These are phyloP conservation scores for Haberlea rhodopensis DNA, from an alignment of 257 asterid species.

Conservation along the genomic window DNA sequence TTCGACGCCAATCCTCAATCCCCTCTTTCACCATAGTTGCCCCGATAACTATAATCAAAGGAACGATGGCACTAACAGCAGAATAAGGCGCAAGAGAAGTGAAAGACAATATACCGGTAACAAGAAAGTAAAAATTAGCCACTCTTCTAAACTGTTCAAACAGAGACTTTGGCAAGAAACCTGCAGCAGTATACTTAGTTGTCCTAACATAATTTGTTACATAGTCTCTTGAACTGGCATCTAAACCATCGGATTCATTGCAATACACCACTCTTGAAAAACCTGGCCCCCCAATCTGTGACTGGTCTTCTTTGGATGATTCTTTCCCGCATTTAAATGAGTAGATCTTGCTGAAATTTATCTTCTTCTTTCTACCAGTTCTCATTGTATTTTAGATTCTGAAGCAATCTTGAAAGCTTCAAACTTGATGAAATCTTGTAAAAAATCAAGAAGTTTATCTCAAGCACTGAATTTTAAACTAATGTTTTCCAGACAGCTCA, in stretches of 20 bases:
- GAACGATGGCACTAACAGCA: slow-evolving; percentile 68
- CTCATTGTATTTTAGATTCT: slow-evolving; percentile 26
- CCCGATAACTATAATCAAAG: slow-evolving; percentile 63
- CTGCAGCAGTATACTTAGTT: slow-evolving; percentile 74
- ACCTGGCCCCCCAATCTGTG: slow-evolving; percentile 85
- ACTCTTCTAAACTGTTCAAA: slow-evolving; percentile 97
- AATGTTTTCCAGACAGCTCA: slow-evolving; percentile 21
- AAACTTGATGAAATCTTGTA: neutral
- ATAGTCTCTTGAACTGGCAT: slow-evolving; percentile 43
- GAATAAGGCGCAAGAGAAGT: slow-evolving; percentile 69
- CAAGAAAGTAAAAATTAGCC: slow-evolving; percentile 85
- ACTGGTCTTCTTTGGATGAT: slow-evolving; percentile 49
- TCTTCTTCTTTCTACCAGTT: slow-evolving; percentile 48
- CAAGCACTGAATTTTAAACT: slow-evolving; percentile 9
- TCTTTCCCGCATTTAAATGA: slow-evolving; percentile 63
- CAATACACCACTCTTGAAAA: slow-evolving; percentile 79
- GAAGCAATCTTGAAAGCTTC: neutral
- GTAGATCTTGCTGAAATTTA: slow-evolving; percentile 77
- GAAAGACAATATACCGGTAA: slow-evolving; percentile 66
- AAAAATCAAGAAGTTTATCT: slow-evolving; percentile 3
- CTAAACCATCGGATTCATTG: slow-evolving; percentile 60
- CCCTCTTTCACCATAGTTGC: slow-evolving; percentile 86
- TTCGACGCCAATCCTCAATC: slow-evolving; percentile 74
- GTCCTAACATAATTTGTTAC: slow-evolving; percentile 65
- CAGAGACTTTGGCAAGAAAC: slow-evolving; percentile 81